Evolutionary conservation across 805 yeast genomes (phyloP).

Genomic region (Blastobotrys terrestris): DNA sequence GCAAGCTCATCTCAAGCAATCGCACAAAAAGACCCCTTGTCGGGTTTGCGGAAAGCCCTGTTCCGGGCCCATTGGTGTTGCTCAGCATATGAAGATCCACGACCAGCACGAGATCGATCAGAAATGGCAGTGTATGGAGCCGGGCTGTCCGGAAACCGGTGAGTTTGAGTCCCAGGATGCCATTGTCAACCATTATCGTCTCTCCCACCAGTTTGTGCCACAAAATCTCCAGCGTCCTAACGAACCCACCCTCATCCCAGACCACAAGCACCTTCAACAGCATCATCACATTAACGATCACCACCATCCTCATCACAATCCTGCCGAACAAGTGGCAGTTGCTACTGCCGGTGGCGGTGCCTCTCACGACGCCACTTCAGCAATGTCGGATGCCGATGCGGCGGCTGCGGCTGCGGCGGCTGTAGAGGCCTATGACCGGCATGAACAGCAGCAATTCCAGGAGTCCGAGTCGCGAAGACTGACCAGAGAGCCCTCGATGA

Average conservation of each 20-base stretch:
- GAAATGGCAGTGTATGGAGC: conserved; percentile 61
- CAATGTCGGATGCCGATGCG: conserved; percentile 1
- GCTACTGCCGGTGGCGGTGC: background rate
- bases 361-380: conserved; percentile 1
- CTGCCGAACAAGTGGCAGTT: background rate
- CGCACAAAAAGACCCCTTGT: conserved; percentile 68
- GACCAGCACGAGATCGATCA: conserved; percentile 45
- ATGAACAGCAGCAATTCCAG: background rate
- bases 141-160: conserved; percentile 32
- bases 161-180: conserved; percentile 39
- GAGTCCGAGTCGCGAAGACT: conserved; percentile 2
- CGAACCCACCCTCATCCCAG: background rate
- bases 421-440: background rate
- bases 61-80: conserved; percentile 64
- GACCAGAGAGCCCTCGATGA: conserved; percentile 15
- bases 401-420: background rate
- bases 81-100: conserved; percentile 70
- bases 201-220: conserved; percentile 38
- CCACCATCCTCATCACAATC: background rate
- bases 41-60: conserved; percentile 60
- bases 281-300: background rate
- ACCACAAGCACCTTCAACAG: background rate
- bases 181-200: conserved; percentile 49
- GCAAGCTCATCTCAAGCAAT: conserved; percentile 61
- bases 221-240: conserved; percentile 3